Evolutionary conservation across 352 stramenopile species (phyloP), one percentile per base, ranked within the genome.

Genomic region (Stephanocyclus meneghinianus): DNA sequence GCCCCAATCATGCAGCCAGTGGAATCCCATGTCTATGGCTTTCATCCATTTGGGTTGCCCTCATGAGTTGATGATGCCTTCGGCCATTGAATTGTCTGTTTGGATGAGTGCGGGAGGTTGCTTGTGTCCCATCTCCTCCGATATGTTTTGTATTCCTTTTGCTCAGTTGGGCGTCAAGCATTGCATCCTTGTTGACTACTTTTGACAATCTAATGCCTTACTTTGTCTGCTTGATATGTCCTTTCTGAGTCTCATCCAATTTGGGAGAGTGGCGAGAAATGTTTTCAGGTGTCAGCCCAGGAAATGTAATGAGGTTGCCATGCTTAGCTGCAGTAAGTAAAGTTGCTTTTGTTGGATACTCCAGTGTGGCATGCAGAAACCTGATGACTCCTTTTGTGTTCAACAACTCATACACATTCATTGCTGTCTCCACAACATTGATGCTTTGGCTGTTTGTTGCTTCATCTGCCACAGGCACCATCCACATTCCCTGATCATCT

Each of bases 171-270:
- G 2, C 11, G 0, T 0, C 15, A 60, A 15, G 6, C 55, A 45
- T 44, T 44, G 9, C 18, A 44, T 15, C 9, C 42, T 63, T 11
- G 15, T 10, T n/a, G 8, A 21, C 6, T 42, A 53, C 18, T 37
- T 70, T 71, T 5, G 70, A 66, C 42, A 60, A 71, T 37, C 47
- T 40, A 21, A 74, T 18, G 3, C 37, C 42, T 56, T 66, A 35
- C 18, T 44, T 40, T 30, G 3, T 45, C 44, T 66, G 66, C 9
- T 56, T 48, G 51, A 74, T 45, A 35, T 74, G 66, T 2, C 37
- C 66, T 30, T 59, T 65, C 57, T 74, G 32, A 16, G 51, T 65
- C 21, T 40, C 51, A 56, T 42, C 21, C 2, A 42, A 56, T 32
- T 68, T 42, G n/a, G 60, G 44, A 56, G 56, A 56, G 18, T 56